Conservation (phyloP, 2,329 filamentous ascomycete species). For the Tolypocladium tundrense region DNA sequence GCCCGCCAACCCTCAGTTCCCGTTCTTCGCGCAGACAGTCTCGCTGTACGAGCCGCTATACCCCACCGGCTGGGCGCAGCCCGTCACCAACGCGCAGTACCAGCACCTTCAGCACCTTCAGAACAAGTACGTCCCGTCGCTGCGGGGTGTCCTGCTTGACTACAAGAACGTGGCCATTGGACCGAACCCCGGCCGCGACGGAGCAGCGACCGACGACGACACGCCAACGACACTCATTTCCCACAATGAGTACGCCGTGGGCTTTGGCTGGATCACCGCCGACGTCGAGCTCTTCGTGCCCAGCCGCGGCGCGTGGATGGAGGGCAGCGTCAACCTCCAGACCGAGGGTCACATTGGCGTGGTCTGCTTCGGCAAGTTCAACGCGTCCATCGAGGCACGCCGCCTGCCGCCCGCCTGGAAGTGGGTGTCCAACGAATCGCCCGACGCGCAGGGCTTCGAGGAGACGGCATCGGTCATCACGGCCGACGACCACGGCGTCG, state of each 20-base stretch:
- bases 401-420: constrained; percentile 70
- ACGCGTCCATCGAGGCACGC: constrained; percentile 70
- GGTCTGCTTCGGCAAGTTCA: constrained; percentile 85
- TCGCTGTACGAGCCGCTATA: constrained; percentile 72
- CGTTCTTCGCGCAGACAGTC: constrained; percentile 69
- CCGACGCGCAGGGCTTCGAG: constrained; percentile 29
- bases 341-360: constrained; percentile 83
- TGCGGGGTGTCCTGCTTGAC: constrained; percentile 64
- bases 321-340: constrained; percentile 76
- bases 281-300: constrained; percentile 81
- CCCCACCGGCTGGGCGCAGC: constrained; percentile 58
- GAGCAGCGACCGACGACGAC: constrained; percentile 36
- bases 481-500: constrained; percentile 41
- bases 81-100: constrained; percentile 59
- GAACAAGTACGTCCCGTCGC: constrained; percentile 64
- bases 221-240: constrained; percentile 37
- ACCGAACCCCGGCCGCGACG: constrained; percentile 41
- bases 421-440: constrained; percentile 54
- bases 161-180: constrained; percentile 61
- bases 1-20: constrained; percentile 40
- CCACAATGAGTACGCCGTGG: constrained; percentile 74
- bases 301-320: constrained; percentile 59
- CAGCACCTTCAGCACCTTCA: constrained; percentile 67
- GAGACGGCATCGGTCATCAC: constrained; percentile 29
- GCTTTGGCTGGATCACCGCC: constrained; percentile 79